phyloP scores from a whole-genome alignment of 2,329 filamentous ascomycete species.

The Clathrospora elynae region DNA sequence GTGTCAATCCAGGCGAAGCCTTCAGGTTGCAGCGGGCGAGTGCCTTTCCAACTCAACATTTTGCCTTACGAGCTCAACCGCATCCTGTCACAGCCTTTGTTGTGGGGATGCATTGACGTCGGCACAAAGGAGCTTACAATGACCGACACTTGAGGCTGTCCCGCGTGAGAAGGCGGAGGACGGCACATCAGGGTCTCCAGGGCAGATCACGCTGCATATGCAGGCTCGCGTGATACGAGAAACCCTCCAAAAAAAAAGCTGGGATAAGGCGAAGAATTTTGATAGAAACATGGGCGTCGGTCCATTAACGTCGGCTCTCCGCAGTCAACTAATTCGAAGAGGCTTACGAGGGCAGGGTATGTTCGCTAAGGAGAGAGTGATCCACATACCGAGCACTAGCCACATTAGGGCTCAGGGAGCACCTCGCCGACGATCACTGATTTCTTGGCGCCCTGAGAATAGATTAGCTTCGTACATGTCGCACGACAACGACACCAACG shows the following conservation, averaged over 20 bases:
- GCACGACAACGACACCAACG: constrained; percentile 21
- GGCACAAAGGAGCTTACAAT: constrained; percentile 16
- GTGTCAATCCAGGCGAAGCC: background rate
- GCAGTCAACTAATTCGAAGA: constrained; percentile 18
- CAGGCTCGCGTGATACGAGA: constrained; percentile 2
- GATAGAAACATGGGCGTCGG: constrained; percentile 12
- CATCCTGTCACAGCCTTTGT: too few species aligned
- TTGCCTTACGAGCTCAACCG: background rate
- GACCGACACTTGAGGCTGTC: constrained; percentile 12
- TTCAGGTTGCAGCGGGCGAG: too few species aligned
- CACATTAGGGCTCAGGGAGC: constrained; percentile 5
- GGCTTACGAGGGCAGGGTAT: constrained; percentile 4
- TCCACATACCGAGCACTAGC: constrained; percentile 6
- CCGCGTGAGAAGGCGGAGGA: constrained; percentile 1
- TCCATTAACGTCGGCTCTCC: constrained; percentile 35
- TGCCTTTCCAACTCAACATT: background rate
- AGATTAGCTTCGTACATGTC: constrained; percentile 22
- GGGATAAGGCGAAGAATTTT: constrained; percentile 6
- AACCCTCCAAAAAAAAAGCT: constrained; percentile 3
- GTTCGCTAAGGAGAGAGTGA: constrained; percentile 4
- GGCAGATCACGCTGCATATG: constrained; percentile 16
- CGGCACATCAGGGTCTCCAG: constrained; percentile 8
- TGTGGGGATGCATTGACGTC: constrained; percentile 9
- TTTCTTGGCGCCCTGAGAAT: constrained; percentile 16
- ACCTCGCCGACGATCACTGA: constrained; percentile 16